Base-by-base conservation (phyloP, 2,329 filamentous ascomycete genomes). In the Macroventuria anomochaeta region DNA sequence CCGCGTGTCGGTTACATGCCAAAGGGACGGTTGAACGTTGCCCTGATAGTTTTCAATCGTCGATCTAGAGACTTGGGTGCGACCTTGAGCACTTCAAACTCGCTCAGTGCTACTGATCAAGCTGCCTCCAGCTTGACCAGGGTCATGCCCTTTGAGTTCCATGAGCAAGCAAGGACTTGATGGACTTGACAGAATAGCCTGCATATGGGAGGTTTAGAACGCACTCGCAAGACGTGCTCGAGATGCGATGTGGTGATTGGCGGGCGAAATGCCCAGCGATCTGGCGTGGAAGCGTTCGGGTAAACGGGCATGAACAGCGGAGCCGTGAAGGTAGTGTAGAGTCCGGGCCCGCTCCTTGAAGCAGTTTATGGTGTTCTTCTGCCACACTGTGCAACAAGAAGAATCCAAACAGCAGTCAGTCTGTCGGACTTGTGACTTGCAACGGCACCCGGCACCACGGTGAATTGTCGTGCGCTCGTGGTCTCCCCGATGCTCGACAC, bases 121-220 rank as follows among this genome's bases (percentile, higher is more conserved):
- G 17, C 28, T 33, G 11, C 20, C 15, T 7, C 10, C 21, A 7
- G 21, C 15, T 20, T n/a, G 17, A 37, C 26, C 18, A 21, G 21
- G 13, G 17, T n/a, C 11, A 20, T 6, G n/a, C n/a, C n/a, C n/a
- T 1, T 29, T 28, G 25, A 31, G 6, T 33, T 23, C 26, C 38
- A 53, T 46, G 36, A 46, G 39, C 38, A 53, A 42, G 51, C 39
- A 53, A 43, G 34, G 39, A 28, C 40, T 31, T 25, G 28, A 20
- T 7, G 34, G 39, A 28, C 40, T 31, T 25, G 28, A 20, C 11
- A 17, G 23, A 7, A 29, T 6, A 23, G 39, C 33, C 18, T 46
- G 33, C 44, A 43, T 43, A 17, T n/a, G 38, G 39, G 33, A 12
- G 33, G 12, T 49, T 36, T 34, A 43, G 17, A 38, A 10, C 21